A percentile compares a stretch with the other conserved stretches of the same genome.
Conservation (phyloP, 148 eudicot genomes). For the Gaultheria prostrata region DNA sequence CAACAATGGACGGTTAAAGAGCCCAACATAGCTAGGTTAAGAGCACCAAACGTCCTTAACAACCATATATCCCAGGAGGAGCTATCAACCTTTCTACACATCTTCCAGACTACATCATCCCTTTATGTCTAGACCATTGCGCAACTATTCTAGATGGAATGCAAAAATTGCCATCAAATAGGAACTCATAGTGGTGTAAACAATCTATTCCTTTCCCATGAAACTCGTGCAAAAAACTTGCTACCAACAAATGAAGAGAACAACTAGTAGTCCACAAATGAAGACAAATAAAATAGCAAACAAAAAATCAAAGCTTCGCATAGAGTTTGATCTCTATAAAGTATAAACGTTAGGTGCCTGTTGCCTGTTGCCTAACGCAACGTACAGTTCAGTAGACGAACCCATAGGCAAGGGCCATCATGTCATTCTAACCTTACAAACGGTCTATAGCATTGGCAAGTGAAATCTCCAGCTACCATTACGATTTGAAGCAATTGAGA, state of each 20-base stretch:
- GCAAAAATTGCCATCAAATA: neutral
- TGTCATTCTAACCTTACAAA: neutral
- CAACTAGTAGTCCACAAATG: too few relatives aligned
- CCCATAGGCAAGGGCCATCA: neutral
- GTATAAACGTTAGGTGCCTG: neutral
- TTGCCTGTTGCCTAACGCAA: neutral
- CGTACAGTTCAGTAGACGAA: neutral
- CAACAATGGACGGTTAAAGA: neutral
- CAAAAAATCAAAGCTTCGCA: neutral
- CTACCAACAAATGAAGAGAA: too few relatives aligned
- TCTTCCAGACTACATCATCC: neutral
- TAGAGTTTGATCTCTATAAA: neutral
- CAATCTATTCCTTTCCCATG: neutral
- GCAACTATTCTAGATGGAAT: neutral
- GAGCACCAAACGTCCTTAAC: neutral
- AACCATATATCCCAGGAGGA: neutral
- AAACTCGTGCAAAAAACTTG: neutral
- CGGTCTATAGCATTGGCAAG: neutral
- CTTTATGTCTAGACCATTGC: neutral
- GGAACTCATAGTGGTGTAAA: neutral
- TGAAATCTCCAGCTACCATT: neutral
- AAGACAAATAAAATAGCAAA: too few relatives aligned
- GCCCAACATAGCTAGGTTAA: too few relatives aligned
- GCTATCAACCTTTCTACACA: neutral
- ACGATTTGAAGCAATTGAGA: neutral